Base-by-base conservation (phyloP, 176 grass and related monocot species). In the Hordeum marinum region DNA sequence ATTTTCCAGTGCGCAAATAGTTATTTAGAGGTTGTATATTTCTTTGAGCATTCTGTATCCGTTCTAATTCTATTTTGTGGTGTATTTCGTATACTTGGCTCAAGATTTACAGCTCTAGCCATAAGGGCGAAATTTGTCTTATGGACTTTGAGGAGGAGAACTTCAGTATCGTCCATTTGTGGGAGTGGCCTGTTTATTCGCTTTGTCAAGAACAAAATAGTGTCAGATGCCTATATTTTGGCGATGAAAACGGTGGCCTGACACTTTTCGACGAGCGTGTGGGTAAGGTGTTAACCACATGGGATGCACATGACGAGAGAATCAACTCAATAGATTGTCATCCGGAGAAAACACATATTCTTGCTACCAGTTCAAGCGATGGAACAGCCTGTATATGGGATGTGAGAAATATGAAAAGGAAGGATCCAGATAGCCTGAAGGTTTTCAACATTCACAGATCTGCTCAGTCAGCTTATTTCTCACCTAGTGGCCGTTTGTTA, bases 391-490 rank as follows among this genome's bases (percentile, higher is more conserved):
- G 85, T 76, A 54, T 94, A 83, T 94, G 93, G 93, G 87, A 94
- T 77, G 72, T 92, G 69, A 90, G 93, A 86, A 80, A 20, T 71
- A 61, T 90, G 69, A 83, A 86, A 61, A 86, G 52, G 50, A 52
- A 77, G 63, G 67, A 77, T 7, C 55, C 41, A 32, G 69, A 84
- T 46, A 74, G 65, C 59, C 83, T 86, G 54, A 90, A 86, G 60
- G 75, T 82, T 74, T 57, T 92, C 31, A 17, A 76, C 20, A 75
- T 90, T 76, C 14, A 74, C 25, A 61, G 63, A n/a, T 39, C 40
- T 17, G 85, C 90, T 66, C 62, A 80, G 73, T 88, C 93, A 79
- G 93, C 93, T 77, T 90, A 88, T 88, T 95, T 95, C 72, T 92
- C 93, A 66, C 93, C 90, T 63, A 83, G 85, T 58, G 93, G 90